A percentile compares a stretch with the other conserved stretches of the same genome.
Evolutionary conservation across 345 rosid species (phyloP).

Genomic region (Citrus sp.): DNA sequence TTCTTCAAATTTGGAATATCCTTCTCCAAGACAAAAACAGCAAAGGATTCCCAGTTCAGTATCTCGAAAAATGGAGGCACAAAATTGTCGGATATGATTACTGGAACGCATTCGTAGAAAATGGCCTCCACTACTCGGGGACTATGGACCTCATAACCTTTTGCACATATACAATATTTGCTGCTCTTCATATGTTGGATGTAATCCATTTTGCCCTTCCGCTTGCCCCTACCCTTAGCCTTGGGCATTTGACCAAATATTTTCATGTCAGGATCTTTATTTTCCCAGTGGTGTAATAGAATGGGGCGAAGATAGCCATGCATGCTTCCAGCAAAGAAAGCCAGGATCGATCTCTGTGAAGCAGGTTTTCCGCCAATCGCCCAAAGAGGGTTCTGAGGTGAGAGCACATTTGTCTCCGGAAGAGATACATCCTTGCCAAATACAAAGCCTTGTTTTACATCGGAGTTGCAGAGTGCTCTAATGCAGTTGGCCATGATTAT

Average conservation of each 20-base stretch:
- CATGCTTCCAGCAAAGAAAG: constrained; percentile 92
- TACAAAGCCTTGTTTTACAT: constrained; percentile 75
- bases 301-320: constrained; percentile 86
- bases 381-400: constrained; percentile 52
- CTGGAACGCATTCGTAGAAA: constrained; percentile 86
- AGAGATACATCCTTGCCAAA: constrained; percentile 90
- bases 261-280: constrained; percentile 87
- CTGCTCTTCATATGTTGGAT: constrained; percentile 79
- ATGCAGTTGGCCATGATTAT: constrained; percentile 69
- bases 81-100: constrained; percentile 86
- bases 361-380: constrained; percentile 69
- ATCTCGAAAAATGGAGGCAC: constrained; percentile 87
- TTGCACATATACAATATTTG: constrained; percentile 93
- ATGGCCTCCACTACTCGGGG: constrained; percentile 93
- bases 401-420: constrained; percentile 70
- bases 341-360: constrained; percentile 68
- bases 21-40: constrained; percentile 77
- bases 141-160: constrained; percentile 92
- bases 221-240: constrained; percentile 23
- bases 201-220: constrained; percentile 65
- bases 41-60: constrained; percentile 88
- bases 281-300: constrained; percentile 71
- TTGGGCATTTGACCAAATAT: constrained; percentile 54
- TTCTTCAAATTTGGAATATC: constrained; percentile 80
- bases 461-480: constrained; percentile 90